Percentiles rank a stretch among this genome's conserved stretches.
Conservation (phyloP, 805 yeast species). For the Sungouiella thailandica region DNA sequence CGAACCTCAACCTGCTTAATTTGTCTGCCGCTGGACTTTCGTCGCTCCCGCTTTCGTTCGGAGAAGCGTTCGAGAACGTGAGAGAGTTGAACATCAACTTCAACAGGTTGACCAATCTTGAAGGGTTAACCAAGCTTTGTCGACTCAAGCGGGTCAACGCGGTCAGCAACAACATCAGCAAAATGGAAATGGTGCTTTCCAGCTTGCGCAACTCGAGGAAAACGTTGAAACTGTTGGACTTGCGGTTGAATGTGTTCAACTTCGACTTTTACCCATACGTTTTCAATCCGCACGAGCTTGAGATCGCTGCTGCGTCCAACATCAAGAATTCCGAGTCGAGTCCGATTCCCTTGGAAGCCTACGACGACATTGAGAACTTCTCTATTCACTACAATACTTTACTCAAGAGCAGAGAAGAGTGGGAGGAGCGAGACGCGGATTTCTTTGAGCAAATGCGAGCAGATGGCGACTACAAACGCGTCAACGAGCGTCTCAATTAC, state of each 20-base stretch:
- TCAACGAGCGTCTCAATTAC: constrained; percentile 26
- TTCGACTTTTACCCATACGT: constrained; percentile 48
- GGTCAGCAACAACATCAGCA: constrained; percentile 42
- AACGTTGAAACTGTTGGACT: constrained; percentile 37
- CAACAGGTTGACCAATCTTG: constrained; percentile 37
- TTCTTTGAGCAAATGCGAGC: constrained; percentile 21
- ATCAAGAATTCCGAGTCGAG: constrained; percentile 14
- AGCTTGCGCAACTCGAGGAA: constrained; percentile 27
- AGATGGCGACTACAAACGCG: constrained; percentile 13
- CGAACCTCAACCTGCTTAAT: constrained; percentile 36
- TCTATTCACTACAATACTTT: constrained; percentile 42
- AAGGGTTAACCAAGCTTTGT: constrained; percentile 26
- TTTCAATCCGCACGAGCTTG: constrained; percentile 41
- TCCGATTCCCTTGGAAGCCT: constrained; percentile 40
- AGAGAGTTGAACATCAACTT: constrained; percentile 47
- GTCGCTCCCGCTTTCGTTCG: constrained; percentile 33
- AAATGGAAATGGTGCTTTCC: constrained; percentile 27
- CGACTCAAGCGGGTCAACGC: constrained; percentile 37
- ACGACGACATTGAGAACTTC: constrained; percentile 51
- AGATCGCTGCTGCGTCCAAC: constrained; percentile 8
- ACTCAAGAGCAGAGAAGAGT: constrained; percentile 29
- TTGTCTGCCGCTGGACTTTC: constrained; percentile 45
- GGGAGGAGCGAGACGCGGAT: constrained; percentile 35
- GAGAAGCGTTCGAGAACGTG: constrained; percentile 41
- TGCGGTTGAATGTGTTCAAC: constrained; percentile 47